These are phyloP conservation scores for Yamadazyma dendronema DNA, from an alignment of 1,139 yeast genomes.

Conservation along the genomic window DNA sequence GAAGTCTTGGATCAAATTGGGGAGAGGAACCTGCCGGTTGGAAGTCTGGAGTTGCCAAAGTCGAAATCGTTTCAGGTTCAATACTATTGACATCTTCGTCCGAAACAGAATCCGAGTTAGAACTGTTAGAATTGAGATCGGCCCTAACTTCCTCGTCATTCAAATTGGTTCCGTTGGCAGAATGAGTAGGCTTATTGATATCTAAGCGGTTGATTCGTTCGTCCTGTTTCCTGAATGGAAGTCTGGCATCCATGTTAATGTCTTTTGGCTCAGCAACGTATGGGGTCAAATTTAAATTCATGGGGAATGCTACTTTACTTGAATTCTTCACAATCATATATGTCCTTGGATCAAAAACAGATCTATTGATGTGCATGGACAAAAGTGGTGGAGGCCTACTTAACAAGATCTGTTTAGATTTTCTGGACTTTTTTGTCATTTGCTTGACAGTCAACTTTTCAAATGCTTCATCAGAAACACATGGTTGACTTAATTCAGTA, in stretches of 20 bases:
- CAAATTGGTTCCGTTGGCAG: too few relatives aligned
- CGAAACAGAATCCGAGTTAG: conserved; percentile 4
- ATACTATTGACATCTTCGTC: conserved; percentile 15
- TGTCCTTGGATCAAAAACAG: conserved; percentile 86
- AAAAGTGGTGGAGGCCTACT: conserved; percentile 83
- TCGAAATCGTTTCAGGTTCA: conserved; percentile 10
- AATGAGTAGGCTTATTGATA: too few relatives aligned
- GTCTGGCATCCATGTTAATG: conserved; percentile 76
- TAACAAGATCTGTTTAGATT: conserved; percentile 77
- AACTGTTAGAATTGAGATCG: neutral
- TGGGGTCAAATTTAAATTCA: conserved; percentile 60
- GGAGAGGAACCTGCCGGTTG: conserved; percentile 1
- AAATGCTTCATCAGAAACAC: conserved; percentile 78
- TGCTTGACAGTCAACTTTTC: conserved; percentile 71
- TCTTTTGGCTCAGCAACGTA: conserved; percentile 71
- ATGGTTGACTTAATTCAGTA: conserved; percentile 56
- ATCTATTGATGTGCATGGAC: conserved; percentile 84
- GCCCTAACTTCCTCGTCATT: conserved; percentile 14
- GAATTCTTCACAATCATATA: conserved; percentile 82
- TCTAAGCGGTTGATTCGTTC: conserved; percentile 13
- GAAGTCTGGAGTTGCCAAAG: conserved; percentile 15
- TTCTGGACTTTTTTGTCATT: conserved; percentile 71
- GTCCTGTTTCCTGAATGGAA: conserved; percentile 66
- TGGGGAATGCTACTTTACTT: conserved; percentile 76
- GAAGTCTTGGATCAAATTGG: conserved; percentile 33